Percentiles rank a stretch among this genome's conserved stretches.
These are phyloP conservation scores for Solanum tacnaense DNA, from an alignment of 257 asterid species.

Conservation along the genomic window DNA sequence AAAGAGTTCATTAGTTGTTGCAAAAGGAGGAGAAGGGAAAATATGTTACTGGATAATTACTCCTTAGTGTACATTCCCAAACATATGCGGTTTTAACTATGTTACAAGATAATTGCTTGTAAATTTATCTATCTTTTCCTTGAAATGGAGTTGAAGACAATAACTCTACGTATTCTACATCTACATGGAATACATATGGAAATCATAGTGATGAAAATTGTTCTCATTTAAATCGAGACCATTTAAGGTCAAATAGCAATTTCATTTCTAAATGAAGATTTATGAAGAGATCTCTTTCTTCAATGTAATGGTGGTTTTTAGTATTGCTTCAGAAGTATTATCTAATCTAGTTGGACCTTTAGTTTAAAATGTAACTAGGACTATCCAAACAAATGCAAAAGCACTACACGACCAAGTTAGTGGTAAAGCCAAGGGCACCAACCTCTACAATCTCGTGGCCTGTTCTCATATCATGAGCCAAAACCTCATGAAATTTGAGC, in stretches of 20 bases:
- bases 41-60: not conserved
- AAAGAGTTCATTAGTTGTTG: not conserved
- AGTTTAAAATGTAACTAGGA: not conserved
- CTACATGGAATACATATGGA: not conserved
- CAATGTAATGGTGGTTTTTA: not conserved
- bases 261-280: too few relatives aligned
- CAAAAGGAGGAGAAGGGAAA: not conserved
- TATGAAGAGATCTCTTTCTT: too few relatives aligned
- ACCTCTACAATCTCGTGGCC: constrained; percentile 97
- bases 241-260: not conserved
- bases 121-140: too few relatives aligned
- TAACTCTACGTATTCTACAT: too few relatives aligned
- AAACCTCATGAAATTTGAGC: constrained; percentile 86
- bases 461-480: constrained; percentile 94
- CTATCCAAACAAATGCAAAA: not conserved
- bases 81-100: not conserved
- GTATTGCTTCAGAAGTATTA: not conserved
- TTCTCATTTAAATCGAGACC: not conserved
- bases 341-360: not conserved
- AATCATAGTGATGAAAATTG: not conserved
- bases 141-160: too few relatives aligned
- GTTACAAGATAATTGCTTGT: not conserved
- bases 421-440: constrained; percentile 20
- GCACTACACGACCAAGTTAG: not conserved
- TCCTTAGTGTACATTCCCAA: not conserved